Conservation (phyloP, 1,284 basidiomycete species). For the Cutaneotrichosporon curvatum region DNA sequence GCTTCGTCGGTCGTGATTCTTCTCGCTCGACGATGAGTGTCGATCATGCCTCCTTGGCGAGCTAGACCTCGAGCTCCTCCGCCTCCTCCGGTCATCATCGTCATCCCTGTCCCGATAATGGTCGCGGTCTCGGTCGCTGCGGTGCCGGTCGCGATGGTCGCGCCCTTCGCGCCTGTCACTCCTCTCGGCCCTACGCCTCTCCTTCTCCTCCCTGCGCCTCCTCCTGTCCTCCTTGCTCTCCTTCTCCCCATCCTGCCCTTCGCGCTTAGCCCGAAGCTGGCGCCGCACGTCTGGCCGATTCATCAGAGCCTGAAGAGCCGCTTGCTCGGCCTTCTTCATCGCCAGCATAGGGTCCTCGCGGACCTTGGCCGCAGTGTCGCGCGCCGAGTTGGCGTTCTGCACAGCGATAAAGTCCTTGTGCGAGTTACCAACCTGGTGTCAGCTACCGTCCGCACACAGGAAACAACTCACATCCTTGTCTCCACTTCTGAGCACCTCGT, state of each 20-base stretch:
- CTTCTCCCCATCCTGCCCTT: constrained; percentile 56
- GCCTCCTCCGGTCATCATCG: neutral
- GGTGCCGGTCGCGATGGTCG: constrained; percentile 6
- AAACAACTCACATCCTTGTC: constrained; percentile 68
- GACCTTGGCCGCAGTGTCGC: constrained; percentile 87
- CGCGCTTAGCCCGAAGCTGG: constrained; percentile 68
- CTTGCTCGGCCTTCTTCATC: constrained; percentile 96
- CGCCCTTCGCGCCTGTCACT: constrained; percentile 10
- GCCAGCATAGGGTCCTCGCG: constrained; percentile 91
- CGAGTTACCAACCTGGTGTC: constrained; percentile 62
- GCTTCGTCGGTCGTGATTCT: constrained; percentile 7
- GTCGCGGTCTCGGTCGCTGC: neutral
- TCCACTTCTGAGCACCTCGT: constrained; percentile 77
- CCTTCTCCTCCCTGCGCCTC: constrained; percentile 56
- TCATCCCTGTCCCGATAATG: neutral
- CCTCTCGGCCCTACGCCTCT: constrained; percentile 20
- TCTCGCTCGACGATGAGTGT: constrained; percentile 4
- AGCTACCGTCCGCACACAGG: neutral
- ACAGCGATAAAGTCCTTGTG: constrained; percentile 86
- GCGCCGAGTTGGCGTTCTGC: constrained; percentile 83
- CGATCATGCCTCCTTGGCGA: constrained; percentile 5
- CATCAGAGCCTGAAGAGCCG: constrained; percentile 80
- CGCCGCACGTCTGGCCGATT: constrained; percentile 82
- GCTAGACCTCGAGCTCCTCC: neutral
- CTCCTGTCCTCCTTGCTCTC: constrained; percentile 55